Percentiles rank a stretch among this genome's conserved stretches.
Evolutionary conservation across 2,329 filamentous ascomycete species (phyloP).

Genomic region (Blumeria hordei): DNA sequence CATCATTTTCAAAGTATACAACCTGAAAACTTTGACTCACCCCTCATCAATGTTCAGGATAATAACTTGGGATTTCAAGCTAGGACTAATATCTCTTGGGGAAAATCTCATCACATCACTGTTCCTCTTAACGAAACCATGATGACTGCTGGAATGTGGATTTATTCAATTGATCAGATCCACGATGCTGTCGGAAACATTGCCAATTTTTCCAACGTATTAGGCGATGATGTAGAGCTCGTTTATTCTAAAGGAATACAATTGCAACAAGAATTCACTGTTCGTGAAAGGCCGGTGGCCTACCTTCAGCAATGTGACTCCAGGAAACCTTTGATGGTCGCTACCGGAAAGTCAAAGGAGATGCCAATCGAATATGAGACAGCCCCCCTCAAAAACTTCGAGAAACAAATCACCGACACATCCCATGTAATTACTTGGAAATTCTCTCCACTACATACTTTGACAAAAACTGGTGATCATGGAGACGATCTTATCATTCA

Average conservation of each 20-base stretch:
- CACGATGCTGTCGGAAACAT: slow-evolving; percentile 76
- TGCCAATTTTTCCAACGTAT: slow-evolving; percentile 41
- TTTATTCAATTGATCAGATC: slow-evolving; percentile 78
- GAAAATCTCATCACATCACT: slow-evolving; percentile 44
- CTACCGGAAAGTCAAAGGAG: slow-evolving; percentile 41
- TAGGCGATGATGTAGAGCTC: slow-evolving; percentile 37
- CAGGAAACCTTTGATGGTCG: slow-evolving; percentile 59
- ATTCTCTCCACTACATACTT: slow-evolving; percentile 50
- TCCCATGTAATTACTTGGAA: slow-evolving; percentile 56
- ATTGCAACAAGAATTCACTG: slow-evolving; percentile 53
- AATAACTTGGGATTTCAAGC: slow-evolving; percentile 31
- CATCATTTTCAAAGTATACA: slow-evolving; percentile 87
- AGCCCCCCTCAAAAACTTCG: slow-evolving; percentile 19
- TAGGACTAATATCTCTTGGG: slow-evolving; percentile 57
- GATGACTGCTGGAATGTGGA: slow-evolving; percentile 54
- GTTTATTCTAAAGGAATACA: slow-evolving; percentile 32
- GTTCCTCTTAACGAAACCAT: slow-evolving; percentile 85
- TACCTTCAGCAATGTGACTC: slow-evolving; percentile 53
- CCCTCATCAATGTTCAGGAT: slow-evolving; percentile 37
- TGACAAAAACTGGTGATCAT: slow-evolving; percentile 47
- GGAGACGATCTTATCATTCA: slow-evolving; percentile 31
- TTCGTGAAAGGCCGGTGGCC: slow-evolving; percentile 65
- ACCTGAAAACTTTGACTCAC: slow-evolving; percentile 63
- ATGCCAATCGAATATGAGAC: slow-evolving; percentile 51
- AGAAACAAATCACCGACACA: slow-evolving; percentile 29